These are phyloP conservation scores for Sphagnum tenellum DNA, from an alignment of 225 moss, liverwort and hornwort genomes.

Conservation along the genomic window DNA sequence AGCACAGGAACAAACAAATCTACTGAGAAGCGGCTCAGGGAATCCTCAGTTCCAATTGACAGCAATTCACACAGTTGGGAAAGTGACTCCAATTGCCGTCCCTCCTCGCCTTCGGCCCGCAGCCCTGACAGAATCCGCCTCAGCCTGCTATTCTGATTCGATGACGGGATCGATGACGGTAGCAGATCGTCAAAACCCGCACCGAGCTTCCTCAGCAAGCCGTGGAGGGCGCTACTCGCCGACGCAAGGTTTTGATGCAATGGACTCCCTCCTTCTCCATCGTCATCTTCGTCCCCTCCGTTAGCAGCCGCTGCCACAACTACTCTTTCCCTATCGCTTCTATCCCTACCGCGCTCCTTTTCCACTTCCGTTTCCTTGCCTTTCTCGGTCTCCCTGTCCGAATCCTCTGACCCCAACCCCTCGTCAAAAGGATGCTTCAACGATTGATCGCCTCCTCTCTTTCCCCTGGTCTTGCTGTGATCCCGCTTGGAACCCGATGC, in stretches of 20 bases:
- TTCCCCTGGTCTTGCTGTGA: conserved; percentile 31
- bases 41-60: conserved; percentile 98
- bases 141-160: conserved; percentile 89
- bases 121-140: conserved; percentile 93
- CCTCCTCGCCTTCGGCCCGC: conserved; percentile 95
- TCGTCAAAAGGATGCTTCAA: conserved; percentile 26
- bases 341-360: conserved; percentile 59
- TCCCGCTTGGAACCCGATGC: conserved; percentile 66
- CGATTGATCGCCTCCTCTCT: conserved; percentile 44
- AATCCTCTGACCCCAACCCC: conserved; percentile 22
- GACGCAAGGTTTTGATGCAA: conserved; percentile 92
- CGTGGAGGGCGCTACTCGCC: conserved; percentile 93
- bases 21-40: conserved; percentile 96
- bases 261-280: conserved; percentile 84
- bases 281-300: conserved; percentile 74
- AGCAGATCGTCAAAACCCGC: conserved; percentile 92
- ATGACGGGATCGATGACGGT: conserved; percentile 78
- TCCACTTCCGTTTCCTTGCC: conserved; percentile 31
- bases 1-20: conserved; percentile 97
- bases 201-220: conserved; percentile 89
- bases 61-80: conserved; percentile 97
- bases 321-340: conserved; percentile 44
- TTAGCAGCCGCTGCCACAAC: conserved; percentile 21
- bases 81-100: conserved; percentile 86
- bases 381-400: conserved; percentile 39